Base-by-base conservation (phyloP, 768 basidiomycete species). In the Suillus subalutaceus region DNA sequence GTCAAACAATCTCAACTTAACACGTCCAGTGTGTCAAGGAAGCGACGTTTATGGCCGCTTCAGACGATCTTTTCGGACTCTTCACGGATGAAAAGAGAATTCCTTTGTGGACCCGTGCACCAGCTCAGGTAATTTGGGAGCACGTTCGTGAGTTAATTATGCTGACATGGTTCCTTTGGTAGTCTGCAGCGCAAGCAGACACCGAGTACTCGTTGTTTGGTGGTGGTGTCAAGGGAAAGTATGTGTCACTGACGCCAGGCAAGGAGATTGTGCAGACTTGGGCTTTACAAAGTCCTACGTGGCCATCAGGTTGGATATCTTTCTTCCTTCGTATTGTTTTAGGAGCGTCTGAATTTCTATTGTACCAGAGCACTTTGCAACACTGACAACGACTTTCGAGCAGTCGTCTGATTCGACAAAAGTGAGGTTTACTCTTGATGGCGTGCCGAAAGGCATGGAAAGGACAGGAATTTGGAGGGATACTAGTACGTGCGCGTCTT, bases 241-340 rank as follows among this genome's bases (percentile, higher is more conserved):
- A 94, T 73, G 71, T 91, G 58, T 88, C 88, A 37, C 82, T 95
- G 63, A 86, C 84, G 46, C 85, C 86, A 23, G 83, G 87, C 43
- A 92, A 86, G 70, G 88, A 93, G 79, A 90, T 97, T 60, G 87
- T 94, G 2, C 94, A 96, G 79, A 90, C 91, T 6, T 98, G 96
- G 96, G 85, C 86, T 46, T 79, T 96, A 67, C 82, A 87, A 72
- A 92, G 86, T 74, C 94, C 94, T 53, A 88, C 86, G 38, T 98
- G 96, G 96, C 95, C 95, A n/a, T 80, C 84, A 65, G 85, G 89
- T 91, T 4, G 44, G 64, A 75, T 69, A 79, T 74, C 57, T 38
- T 69, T 63, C n/a, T 58, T 50, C 23, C 41, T 58, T 59, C 46
- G 55, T 64, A 30, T 20, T 68, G 43, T 64, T 15, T 12, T 26